Percentiles rank a stretch among this genome's conserved stretches.
Conservation (phyloP, 2,329 filamentous ascomycete genomes). For the Graphilbum fragrans region DNA sequence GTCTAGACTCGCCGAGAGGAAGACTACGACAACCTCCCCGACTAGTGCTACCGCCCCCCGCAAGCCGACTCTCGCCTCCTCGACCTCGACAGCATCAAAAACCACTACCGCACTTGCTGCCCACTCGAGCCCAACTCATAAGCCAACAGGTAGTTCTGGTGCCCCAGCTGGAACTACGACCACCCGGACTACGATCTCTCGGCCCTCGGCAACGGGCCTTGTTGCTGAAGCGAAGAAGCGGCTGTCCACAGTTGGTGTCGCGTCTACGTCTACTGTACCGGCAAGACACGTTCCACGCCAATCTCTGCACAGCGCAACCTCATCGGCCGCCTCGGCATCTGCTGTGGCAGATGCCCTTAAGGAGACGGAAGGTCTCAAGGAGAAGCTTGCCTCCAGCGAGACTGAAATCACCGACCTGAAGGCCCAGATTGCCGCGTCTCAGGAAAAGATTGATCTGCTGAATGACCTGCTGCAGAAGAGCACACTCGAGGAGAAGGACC, state of each 20-base stretch:
- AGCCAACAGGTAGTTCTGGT: slow-evolving; percentile 21
- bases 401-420: slow-evolving; percentile 44
- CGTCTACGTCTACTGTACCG: slow-evolving; percentile 22
- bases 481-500: slow-evolving; percentile 28
- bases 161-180: slow-evolving; percentile 21
- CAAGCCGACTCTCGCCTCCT: slow-evolving; percentile 12
- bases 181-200: slow-evolving; percentile 17
- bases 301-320: slow-evolving; percentile 17
- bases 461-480: slow-evolving; percentile 35
- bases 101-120: slow-evolving; percentile 17
- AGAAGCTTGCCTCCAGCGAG: slow-evolving; percentile 46
- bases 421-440: slow-evolving; percentile 40
- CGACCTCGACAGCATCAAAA: slow-evolving; percentile 15
- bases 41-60: slow-evolving; percentile 16
- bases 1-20: neutral
- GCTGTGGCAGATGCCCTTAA: slow-evolving; percentile 31
- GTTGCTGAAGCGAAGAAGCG: slow-evolving; percentile 43
- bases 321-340: slow-evolving; percentile 17
- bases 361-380: slow-evolving; percentile 48
- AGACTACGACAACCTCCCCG: neutral
- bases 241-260: slow-evolving; percentile 35
- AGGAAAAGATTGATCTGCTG: slow-evolving; percentile 43
- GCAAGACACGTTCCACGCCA: slow-evolving; percentile 29
- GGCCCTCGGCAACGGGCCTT: slow-evolving; percentile 19
- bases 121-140: slow-evolving; percentile 15